Percentiles rank a stretch among this genome's conserved stretches.
phyloP scores from a whole-genome alignment of 2,329 filamentous ascomycete genomes.

The Diaporthe batatas region DNA sequence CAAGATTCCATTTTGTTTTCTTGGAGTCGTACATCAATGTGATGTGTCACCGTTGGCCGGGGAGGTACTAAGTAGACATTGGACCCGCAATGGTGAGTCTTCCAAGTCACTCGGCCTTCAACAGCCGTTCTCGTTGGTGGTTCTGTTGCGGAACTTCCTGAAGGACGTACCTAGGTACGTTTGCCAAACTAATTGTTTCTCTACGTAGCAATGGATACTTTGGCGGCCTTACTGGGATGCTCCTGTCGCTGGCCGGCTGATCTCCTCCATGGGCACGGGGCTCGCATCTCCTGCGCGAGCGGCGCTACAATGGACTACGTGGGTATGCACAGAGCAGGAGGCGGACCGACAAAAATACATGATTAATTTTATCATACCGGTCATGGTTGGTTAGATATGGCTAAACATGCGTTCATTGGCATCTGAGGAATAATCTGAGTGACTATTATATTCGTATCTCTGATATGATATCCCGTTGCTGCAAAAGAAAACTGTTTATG shows the following conservation, averaged over 20 bases:
- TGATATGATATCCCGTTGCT: not conserved
- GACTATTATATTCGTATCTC: no score
- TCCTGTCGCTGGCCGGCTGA: not conserved
- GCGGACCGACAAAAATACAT: not conserved
- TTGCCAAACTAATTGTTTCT: not conserved
- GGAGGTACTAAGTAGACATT: not conserved
- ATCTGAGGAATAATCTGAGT: not conserved
- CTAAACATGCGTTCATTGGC: not conserved
- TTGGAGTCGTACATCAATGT: not conserved
- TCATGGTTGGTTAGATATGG: not conserved
- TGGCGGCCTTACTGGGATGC: not conserved
- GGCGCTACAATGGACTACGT: no score
- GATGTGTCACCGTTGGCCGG: not conserved
- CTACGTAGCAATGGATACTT: not conserved
- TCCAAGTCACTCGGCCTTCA: not conserved
- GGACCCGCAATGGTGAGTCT: not conserved
- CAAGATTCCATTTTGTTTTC: not conserved
- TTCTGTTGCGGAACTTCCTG: slow-evolving; percentile 1
- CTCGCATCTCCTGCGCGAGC: not conserved
- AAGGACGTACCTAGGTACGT: not conserved
- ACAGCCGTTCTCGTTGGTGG: not conserved
- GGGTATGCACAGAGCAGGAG: not conserved
- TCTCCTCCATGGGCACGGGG: not conserved
- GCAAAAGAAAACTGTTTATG: not conserved
- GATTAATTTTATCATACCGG: not conserved